Conservation (phyloP, 805 yeast genomes). For the Kodamaea sagamina region DNA sequence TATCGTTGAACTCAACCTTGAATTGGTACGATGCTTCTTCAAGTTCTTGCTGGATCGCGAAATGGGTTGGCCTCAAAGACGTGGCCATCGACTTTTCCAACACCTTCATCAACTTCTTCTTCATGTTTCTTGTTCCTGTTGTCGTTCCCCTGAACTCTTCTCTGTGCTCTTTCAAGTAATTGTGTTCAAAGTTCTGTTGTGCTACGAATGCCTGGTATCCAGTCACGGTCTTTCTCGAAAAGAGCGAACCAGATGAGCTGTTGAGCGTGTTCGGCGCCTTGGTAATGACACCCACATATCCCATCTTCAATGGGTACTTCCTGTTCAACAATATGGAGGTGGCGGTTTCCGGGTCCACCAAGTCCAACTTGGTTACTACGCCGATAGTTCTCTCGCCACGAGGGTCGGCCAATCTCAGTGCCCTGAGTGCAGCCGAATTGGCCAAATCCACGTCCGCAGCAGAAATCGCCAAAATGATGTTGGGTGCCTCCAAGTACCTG, state of each 20-base stretch:
- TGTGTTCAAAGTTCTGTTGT: slow-evolving; percentile 58
- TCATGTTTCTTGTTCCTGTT: slow-evolving; percentile 73
- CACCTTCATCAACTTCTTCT: slow-evolving; percentile 80
- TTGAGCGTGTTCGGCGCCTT: slow-evolving; percentile 56
- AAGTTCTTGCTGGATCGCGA: slow-evolving; percentile 81
- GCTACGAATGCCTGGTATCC: slow-evolving; percentile 66
- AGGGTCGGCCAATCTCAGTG: slow-evolving; percentile 88
- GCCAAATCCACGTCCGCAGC: slow-evolving; percentile 99
- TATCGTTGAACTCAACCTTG: slow-evolving; percentile 95
- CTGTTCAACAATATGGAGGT: slow-evolving; percentile 66
- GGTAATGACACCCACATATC: slow-evolving; percentile 97
- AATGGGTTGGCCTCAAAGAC: slow-evolving; percentile 83
- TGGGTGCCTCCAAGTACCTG: slow-evolving; percentile 85
- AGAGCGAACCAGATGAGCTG: slow-evolving; percentile 33
- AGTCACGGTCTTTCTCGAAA: slow-evolving; percentile 45
- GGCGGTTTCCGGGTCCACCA: slow-evolving; percentile 78
- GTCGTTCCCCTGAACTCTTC: slow-evolving; percentile 61
- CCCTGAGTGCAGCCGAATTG: slow-evolving; percentile 89
- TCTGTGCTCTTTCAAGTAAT: slow-evolving; percentile 65
- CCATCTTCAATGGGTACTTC: slow-evolving; percentile 91
- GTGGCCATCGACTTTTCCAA: slow-evolving; percentile 89
- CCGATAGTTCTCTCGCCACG: slow-evolving; percentile 95
- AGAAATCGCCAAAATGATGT: slow-evolving; percentile 91
- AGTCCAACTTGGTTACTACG: slow-evolving; percentile 89
- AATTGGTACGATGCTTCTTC: slow-evolving; percentile 92